Base-by-base conservation (phyloP, 805 yeast genomes). In the Blastobotrys muscicola region DNA sequence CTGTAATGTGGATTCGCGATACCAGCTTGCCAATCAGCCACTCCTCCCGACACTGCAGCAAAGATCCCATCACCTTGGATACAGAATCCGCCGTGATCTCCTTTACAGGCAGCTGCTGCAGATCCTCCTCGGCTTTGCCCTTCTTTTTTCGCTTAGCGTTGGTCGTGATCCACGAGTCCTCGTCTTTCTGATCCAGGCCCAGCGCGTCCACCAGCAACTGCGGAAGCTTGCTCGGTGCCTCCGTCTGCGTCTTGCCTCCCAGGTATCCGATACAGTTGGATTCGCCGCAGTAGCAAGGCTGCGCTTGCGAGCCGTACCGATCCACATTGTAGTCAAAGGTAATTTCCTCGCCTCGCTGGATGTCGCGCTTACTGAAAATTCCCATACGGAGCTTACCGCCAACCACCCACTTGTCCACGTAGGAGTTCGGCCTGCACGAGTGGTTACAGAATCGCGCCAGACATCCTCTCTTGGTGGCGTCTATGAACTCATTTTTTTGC, bases 191-290 rank as follows among this genome's bases (percentile, higher is more conserved):
- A 33, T 56, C 58, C 8, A 89, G 81, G 13, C 95, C 95, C 38
- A 92, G 70, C 0, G 96, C 97, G 49, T 84, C 94, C 8, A 92
- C 78, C 31, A 83, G 72, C 16, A 78, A 75, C 49, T 85, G 90
- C 2, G 97, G 96, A 40, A 90, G 70, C 45, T 85, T 66, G 33
- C 85, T 72, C 1, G 90, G 90, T 29, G 90, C 84, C 53, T 87
- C 95, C 1, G 97, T 87, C 66, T 92, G 98, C 2, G 95, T 90
- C 62, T 87, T 89, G 39, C 98, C 98, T 51, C 97, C 98, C 69
- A 90, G 76, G 51, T 82, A 81, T 30, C 97, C 95, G 36, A 86
- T 72, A 72, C 98, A 90, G 62, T 86, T 89, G 26, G 82, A 71
- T 51, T 87, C 94, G 2, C 94, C 96, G 67, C 98, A 90, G 63